These are phyloP conservation scores for Gloeophyllum trabeum DNA, from an alignment of 768 basidiomycete species.

Conservation along the genomic window DNA sequence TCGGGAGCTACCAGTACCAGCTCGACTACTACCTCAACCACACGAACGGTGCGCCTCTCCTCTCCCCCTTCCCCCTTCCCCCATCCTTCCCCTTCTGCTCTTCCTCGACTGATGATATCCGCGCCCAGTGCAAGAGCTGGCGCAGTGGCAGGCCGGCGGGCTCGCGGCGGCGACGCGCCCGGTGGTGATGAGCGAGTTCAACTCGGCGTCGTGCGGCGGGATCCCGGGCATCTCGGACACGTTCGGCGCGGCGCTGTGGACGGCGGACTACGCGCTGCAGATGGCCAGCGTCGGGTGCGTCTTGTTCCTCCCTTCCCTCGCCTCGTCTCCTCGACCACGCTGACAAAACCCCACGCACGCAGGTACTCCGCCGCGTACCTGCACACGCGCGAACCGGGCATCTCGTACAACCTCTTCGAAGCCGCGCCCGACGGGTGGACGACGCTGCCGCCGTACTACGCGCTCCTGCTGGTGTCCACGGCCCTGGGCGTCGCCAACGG, in stretches of 20 bases:
- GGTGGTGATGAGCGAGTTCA: slow-evolving; percentile 44
- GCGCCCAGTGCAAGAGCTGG: slow-evolving; percentile 23
- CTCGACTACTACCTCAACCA: slow-evolving; percentile 34
- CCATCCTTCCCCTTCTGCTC: background rate
- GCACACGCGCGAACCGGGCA: slow-evolving; percentile 43
- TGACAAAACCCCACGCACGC: no score
- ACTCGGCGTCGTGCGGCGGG: slow-evolving; percentile 43
- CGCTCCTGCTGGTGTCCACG: slow-evolving; percentile 34
- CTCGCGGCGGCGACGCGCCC: slow-evolving; percentile 23
- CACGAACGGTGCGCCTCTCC: slow-evolving; percentile 25
- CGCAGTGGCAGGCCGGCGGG: slow-evolving; percentile 35
- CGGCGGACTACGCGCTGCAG: slow-evolving; percentile 40
- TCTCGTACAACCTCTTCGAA: slow-evolving; percentile 39
- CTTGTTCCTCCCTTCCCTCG: no score
- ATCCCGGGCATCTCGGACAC: slow-evolving; percentile 35
- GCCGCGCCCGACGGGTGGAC: slow-evolving; percentile 31
- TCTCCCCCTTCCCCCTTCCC: background rate
- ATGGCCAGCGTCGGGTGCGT: slow-evolving; percentile 34
- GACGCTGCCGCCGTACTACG: slow-evolving; percentile 38
- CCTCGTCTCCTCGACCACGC: no score
- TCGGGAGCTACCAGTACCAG: slow-evolving; percentile 21
- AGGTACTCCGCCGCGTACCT: slow-evolving; percentile 37
- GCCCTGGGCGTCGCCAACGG: slow-evolving; percentile 29
- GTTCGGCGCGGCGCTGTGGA: slow-evolving; percentile 37
- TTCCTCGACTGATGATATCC: background rate